These are phyloP conservation scores for Gloeophyllum trabeum DNA, from an alignment of 768 basidiomycete species.

Conservation along the genomic window DNA sequence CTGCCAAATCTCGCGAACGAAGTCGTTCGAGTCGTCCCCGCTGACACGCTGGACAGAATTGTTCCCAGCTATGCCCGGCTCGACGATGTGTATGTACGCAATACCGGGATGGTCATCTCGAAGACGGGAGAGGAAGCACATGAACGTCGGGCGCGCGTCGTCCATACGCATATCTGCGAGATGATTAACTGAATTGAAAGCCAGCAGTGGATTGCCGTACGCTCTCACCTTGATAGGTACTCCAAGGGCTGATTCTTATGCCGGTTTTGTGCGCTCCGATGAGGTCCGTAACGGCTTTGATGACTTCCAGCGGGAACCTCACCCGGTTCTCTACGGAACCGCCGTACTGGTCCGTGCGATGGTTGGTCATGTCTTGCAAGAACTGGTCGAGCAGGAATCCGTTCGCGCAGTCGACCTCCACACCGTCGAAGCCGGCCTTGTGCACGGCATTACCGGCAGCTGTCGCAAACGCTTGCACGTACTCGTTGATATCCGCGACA, in stretches of 20 bases:
- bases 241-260: slow-evolving; percentile 47
- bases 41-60: neutral
- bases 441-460: slow-evolving; percentile 20
- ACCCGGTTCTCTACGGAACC: slow-evolving; percentile 51
- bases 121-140: slow-evolving; percentile 11
- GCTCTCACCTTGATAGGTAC: slow-evolving; percentile 20
- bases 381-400: slow-evolving; percentile 49
- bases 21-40: slow-evolving; percentile 6
- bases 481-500: neutral
- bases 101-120: slow-evolving; percentile 13
- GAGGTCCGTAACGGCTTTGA: slow-evolving; percentile 35
- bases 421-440: slow-evolving; percentile 27
- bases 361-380: slow-evolving; percentile 41
- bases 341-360: slow-evolving; percentile 55
- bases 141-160: slow-evolving; percentile 16
- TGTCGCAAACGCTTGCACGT: slow-evolving; percentile 11
- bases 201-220: slow-evolving; percentile 17
- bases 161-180: slow-evolving; percentile 16
- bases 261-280: slow-evolving; percentile 44
- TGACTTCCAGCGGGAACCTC: slow-evolving; percentile 43
- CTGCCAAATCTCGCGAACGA: slow-evolving; percentile 9
- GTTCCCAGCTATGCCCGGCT: slow-evolving; percentile 4
- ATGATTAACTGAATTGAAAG: slow-evolving; percentile 18
- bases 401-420: slow-evolving; percentile 21
- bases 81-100: slow-evolving; percentile 21